These are phyloP conservation scores for Nicotiana otophora DNA, from an alignment of 257 asterid genomes.

Conservation along the genomic window DNA sequence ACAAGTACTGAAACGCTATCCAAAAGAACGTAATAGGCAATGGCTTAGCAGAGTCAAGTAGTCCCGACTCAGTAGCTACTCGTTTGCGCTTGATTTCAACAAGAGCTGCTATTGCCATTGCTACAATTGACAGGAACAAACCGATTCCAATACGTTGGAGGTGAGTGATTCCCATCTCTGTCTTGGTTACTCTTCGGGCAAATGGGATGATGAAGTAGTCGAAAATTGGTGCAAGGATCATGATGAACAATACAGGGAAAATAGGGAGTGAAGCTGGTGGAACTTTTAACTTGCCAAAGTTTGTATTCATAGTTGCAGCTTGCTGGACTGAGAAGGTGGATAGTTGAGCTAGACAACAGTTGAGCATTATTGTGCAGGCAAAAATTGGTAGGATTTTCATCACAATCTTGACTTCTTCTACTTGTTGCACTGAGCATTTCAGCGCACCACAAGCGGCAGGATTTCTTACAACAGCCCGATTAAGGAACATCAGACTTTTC, in stretches of 20 bases:
- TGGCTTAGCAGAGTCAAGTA: constrained; percentile 36
- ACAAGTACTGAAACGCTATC: constrained; percentile 77
- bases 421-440: constrained; percentile 31
- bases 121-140: constrained; percentile 49
- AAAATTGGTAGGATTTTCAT: constrained; percentile 73
- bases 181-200: constrained; percentile 42
- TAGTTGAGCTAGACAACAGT: constrained; percentile 85
- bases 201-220: constrained; percentile 74
- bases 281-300: constrained; percentile 51
- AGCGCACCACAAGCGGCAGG: neutral
- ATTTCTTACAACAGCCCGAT: constrained; percentile 7
- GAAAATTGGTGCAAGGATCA: constrained; percentile 68
- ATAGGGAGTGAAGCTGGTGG: constrained; percentile 93
- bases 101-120: constrained; percentile 71
- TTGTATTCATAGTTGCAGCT: constrained; percentile 88
- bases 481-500: constrained; percentile 26
- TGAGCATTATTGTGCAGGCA: constrained; percentile 77
- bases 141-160: constrained; percentile 76
- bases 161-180: constrained; percentile 69
- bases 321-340: constrained; percentile 92
- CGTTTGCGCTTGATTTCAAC: constrained; percentile 68
- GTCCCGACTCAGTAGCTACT: constrained; percentile 31
- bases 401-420: constrained; percentile 77
- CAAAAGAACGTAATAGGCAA: constrained; percentile 71
- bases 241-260: constrained; percentile 80